Evolutionary conservation across 1,284 basidiomycete species (phyloP), one percentile per base, ranked within the genome.

Genomic region (Porogramme epimiltina): DNA sequence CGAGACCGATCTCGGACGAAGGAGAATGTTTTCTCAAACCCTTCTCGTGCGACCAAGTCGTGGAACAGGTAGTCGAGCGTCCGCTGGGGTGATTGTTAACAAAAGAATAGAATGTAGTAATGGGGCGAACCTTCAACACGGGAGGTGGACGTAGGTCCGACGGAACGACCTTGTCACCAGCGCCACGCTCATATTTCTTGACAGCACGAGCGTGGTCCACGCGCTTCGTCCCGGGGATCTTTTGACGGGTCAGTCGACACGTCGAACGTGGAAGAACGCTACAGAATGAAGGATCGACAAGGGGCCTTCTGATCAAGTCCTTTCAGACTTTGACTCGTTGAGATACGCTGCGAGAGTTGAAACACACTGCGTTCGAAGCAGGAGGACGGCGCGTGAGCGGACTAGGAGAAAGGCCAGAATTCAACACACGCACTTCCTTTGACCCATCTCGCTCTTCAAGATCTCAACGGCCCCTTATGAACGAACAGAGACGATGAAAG

Each of bases 1-100:
- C 96, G 83, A 0, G 94, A 93, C 15, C 96, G 87, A 70, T 99
- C 96, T 42, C 95, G 87, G 42, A 99, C 86, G 73, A 98, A 98
- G 56, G 77, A 85, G 68, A 84, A 90, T 1, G 89, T 91, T 44
- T 81, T 76, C 9, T 81, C 78, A 62, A 95, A 87, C 10, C 85
- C 84, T 3, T 82, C 82, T 10, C 76, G 73, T 3, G 82, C 80
- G 37, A 98, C 75, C 20, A 98, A 82, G 34, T 87, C 78, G 60
- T 89, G 85, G 65, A 98, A 93, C 18, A 99, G 84, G 66, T 99
- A 98, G 72, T 98, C 86, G 42, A 98, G 80, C 0, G 96, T 97
- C 62, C 73, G 79, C 91, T 94, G n/a, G n/a, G n/a, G n/a, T n/a
- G n/a, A n/a, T n/a, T n/a, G n/a, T n/a, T n/a, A n/a, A n/a, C n/a